phyloP scores from a whole-genome alignment of 2,329 filamentous ascomycete species.

The Nigrospora sphaerica region DNA sequence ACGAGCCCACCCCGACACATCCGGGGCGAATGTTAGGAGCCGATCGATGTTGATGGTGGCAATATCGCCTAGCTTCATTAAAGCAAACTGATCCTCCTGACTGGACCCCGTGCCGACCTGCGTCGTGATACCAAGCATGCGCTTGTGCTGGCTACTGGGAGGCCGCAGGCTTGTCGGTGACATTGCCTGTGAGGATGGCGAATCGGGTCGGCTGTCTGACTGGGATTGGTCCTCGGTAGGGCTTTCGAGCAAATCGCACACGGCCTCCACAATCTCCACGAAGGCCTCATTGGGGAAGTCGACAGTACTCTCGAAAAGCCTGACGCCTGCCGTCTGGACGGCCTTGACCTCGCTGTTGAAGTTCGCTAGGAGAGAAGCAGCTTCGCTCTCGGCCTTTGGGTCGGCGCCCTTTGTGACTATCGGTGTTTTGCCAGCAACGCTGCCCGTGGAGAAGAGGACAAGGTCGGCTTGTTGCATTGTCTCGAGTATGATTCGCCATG shows the following conservation, averaged over 20 bases:
- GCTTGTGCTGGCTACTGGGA: slow-evolving; percentile 31
- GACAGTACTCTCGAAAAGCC: slow-evolving; percentile 84
- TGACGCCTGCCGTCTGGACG: slow-evolving; percentile 78
- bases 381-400: slow-evolving; percentile 42
- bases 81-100: slow-evolving; percentile 58
- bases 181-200: slow-evolving; percentile 27
- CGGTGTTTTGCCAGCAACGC: slow-evolving; percentile 43
- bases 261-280: slow-evolving; percentile 64
- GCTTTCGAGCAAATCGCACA: slow-evolving; percentile 62
- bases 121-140: slow-evolving; percentile 40
- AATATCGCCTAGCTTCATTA: slow-evolving; percentile 68
- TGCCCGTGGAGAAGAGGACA: slow-evolving; percentile 62
- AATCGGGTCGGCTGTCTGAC: slow-evolving; percentile 25
- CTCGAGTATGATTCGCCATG: slow-evolving; percentile 88
- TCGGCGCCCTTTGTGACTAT: slow-evolving; percentile 39
- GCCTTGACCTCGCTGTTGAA: slow-evolving; percentile 77
- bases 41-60: slow-evolving; percentile 69
- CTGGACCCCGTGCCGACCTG: slow-evolving; percentile 40
- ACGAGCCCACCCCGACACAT: slow-evolving; percentile 68
- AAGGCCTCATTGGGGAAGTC: slow-evolving; percentile 86
- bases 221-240: slow-evolving; percentile 20
- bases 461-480: slow-evolving; percentile 90
- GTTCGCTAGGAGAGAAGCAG: slow-evolving; percentile 49
- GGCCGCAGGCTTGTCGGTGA: slow-evolving; percentile 21
- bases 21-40: slow-evolving; percentile 58